phyloP scores from a whole-genome alignment of 2,329 filamentous ascomycete species.

The Nigrospora oryzae region DNA sequence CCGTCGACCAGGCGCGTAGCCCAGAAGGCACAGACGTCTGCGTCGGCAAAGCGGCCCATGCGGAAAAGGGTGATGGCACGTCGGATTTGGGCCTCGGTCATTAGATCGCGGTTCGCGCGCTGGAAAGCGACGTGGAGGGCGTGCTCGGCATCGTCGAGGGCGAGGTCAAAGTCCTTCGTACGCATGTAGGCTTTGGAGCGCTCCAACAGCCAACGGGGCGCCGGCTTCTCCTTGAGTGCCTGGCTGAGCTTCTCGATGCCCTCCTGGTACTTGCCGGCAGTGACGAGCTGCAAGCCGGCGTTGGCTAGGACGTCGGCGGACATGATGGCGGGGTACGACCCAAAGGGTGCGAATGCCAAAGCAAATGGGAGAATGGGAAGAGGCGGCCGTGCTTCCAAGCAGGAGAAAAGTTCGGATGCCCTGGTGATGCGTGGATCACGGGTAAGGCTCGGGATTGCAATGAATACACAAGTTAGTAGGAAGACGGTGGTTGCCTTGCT shows the following conservation, averaged over 20 bases:
- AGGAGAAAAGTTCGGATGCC: too few relatives aligned
- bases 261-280: slow-evolving; percentile 52
- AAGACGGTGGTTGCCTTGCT: too few relatives aligned
- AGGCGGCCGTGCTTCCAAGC: too few relatives aligned
- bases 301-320: slow-evolving; percentile 33
- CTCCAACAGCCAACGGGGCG: slow-evolving; percentile 72
- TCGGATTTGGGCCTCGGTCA: slow-evolving; percentile 75
- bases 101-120: slow-evolving; percentile 66
- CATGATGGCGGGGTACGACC: slow-evolving; percentile 23
- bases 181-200: slow-evolving; percentile 74
- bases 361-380: too few relatives aligned
- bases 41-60: slow-evolving; percentile 64
- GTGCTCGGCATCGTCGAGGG: slow-evolving; percentile 61
- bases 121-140: slow-evolving; percentile 54
- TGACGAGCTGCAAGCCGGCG: slow-evolving; percentile 58
- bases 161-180: slow-evolving; percentile 48
- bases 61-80: slow-evolving; percentile 67
- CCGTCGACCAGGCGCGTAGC: slow-evolving; percentile 33
- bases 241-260: slow-evolving; percentile 62
- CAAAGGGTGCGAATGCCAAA: too few relatives aligned
- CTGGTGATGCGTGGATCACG: too few relatives aligned
- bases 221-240: slow-evolving; percentile 57
- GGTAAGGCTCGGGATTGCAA: too few relatives aligned
- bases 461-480: too few relatives aligned
- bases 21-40: slow-evolving; percentile 61